These are phyloP conservation scores for Mortierella sp. DNA, from an alignment of 371 early-diverging fungal genomes.

Conservation along the genomic window DNA sequence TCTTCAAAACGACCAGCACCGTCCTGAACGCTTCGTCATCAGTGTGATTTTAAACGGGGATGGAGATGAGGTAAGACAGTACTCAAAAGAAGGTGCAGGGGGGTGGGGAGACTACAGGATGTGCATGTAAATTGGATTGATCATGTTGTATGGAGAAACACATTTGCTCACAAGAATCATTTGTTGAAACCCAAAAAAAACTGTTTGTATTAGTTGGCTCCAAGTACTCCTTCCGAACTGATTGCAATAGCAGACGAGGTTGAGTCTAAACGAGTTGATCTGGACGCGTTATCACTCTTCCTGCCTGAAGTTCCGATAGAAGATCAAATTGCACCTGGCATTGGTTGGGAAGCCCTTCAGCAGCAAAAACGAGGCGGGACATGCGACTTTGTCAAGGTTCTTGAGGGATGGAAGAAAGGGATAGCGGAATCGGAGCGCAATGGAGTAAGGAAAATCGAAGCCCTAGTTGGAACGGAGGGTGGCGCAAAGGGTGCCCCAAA, in stretches of 20 bases:
- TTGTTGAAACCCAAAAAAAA: background rate
- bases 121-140: background rate
- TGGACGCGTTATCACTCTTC: constrained; percentile 22
- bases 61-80: constrained; percentile 45
- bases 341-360: constrained; percentile 39
- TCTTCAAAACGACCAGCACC: constrained; percentile 34
- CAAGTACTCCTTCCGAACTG: constrained; percentile 49
- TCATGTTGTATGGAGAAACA: background rate
- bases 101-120: background rate
- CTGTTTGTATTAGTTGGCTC: constrained; percentile 34
- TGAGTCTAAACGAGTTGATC: constrained; percentile 32
- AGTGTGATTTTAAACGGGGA: constrained; percentile 51
- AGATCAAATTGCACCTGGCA: constrained; percentile 33
- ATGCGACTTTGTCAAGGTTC: constrained; percentile 21
- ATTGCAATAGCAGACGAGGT: constrained; percentile 43
- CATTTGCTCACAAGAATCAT: background rate
- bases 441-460: background rate
- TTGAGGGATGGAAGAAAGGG: constrained; percentile 5
- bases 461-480: background rate
- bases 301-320: constrained; percentile 45
- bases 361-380: constrained; percentile 8
- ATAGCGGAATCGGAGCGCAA: background rate
- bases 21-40: constrained; percentile 47
- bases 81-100: background rate
- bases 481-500: background rate